A percentile compares a stretch with the other conserved stretches of the same genome.
These are phyloP conservation scores for Geotrichum phurueaensis DNA, from an alignment of 1,139 yeast species.

Conservation along the genomic window DNA sequence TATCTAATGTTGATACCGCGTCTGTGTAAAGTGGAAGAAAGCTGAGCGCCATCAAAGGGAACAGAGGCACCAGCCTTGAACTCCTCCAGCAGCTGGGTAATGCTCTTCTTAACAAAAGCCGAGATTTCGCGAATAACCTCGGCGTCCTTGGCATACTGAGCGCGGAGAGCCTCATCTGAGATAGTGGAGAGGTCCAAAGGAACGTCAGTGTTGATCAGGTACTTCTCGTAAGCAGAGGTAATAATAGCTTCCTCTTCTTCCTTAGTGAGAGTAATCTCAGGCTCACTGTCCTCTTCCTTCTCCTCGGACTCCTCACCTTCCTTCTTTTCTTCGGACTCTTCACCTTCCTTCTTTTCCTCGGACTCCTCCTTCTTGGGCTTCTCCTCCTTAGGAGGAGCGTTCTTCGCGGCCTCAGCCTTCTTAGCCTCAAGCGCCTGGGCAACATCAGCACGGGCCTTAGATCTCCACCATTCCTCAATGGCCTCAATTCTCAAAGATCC, in stretches of 20 bases:
- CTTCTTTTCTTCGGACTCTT: slow-evolving; percentile 41
- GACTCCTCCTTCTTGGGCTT: slow-evolving; percentile 14
- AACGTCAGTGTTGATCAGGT: slow-evolving; percentile 65
- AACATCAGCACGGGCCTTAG: slow-evolving; percentile 40
- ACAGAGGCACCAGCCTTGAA: slow-evolving; percentile 48
- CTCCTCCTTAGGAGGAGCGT: slow-evolving; percentile 22
- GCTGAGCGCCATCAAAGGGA: slow-evolving; percentile 77
- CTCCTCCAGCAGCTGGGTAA: slow-evolving; percentile 59
- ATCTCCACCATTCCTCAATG: slow-evolving; percentile 82
- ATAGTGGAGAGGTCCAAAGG: slow-evolving; percentile 40
- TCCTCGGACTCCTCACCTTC: slow-evolving; percentile 45
- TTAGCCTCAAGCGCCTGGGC: slow-evolving; percentile 35
- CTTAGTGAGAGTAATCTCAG: slow-evolving; percentile 13
- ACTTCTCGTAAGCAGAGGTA: slow-evolving; percentile 52
- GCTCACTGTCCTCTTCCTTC: slow-evolving; percentile 24
- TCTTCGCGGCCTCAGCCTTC: slow-evolving; percentile 12
- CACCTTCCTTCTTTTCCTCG: slow-evolving; percentile 21
- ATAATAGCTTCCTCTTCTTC: slow-evolving; percentile 37
- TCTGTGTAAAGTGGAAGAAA: slow-evolving; percentile 63
- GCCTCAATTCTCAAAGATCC: slow-evolving; percentile 80
- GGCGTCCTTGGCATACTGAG: slow-evolving; percentile 46
- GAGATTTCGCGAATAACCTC: slow-evolving; percentile 64
- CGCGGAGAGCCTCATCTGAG: slow-evolving; percentile 41
- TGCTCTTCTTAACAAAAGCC: slow-evolving; percentile 49
- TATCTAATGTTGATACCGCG: slow-evolving; percentile 87